phyloP scores from a whole-genome alignment of 2,329 filamentous ascomycete species.

The Fusarium guadeloupense region DNA sequence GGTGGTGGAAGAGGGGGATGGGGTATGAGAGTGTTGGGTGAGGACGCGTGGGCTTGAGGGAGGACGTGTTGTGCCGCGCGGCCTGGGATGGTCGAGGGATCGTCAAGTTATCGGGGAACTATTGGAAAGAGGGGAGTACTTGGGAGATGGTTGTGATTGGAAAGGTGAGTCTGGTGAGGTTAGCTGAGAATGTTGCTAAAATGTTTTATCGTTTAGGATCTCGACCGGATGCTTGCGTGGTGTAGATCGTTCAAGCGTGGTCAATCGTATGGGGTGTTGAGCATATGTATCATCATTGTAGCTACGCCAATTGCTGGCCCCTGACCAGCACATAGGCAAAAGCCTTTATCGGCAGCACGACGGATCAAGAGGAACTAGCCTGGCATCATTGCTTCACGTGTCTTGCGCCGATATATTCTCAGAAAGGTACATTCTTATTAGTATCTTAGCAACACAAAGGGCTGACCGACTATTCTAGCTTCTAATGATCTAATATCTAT shows the following conservation, averaged over 20 bases:
- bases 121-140: background rate
- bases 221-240: no score
- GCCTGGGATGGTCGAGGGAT: slow-evolving; percentile 1
- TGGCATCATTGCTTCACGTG: no score
- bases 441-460: no score
- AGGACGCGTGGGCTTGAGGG: background rate
- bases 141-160: background rate
- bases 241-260: background rate
- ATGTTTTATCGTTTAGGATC: background rate
- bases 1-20: slow-evolving; percentile 77
- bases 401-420: no score
- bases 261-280: background rate
- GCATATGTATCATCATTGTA: background rate
- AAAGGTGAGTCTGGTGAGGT: background rate
- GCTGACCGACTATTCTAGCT: no score
- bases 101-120: background rate
- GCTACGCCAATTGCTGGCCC: no score
- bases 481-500: background rate
- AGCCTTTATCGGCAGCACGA: no score
- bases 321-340: no score
- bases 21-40: slow-evolving; percentile 53
- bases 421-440: background rate
- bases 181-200: background rate
- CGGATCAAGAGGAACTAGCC: no score
- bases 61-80: slow-evolving; percentile 24